Percentiles rank a stretch among this genome's conserved stretches.
Conservation (phyloP, 306 rosid species). For the Trifolium dubium region DNA sequence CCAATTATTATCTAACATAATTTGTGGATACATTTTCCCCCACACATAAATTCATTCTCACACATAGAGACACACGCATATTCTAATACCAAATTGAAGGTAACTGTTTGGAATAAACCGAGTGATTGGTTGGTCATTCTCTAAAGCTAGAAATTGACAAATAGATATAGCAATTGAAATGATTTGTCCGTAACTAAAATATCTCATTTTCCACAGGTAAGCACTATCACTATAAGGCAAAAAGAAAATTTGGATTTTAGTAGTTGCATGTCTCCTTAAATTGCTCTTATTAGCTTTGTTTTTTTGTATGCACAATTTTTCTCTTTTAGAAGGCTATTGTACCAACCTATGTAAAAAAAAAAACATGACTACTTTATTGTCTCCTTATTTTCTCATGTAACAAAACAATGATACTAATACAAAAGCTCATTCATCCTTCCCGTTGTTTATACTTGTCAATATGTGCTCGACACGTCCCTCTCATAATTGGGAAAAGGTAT, state of each 20-base stretch:
- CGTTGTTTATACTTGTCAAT: slow-evolving; percentile 51
- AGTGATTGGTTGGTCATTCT: slow-evolving; percentile 47
- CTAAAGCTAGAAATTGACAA: slow-evolving; percentile 55
- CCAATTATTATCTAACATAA: not conserved
- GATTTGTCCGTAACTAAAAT: slow-evolving; percentile 44
- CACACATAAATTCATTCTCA: not conserved
- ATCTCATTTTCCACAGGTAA: slow-evolving; percentile 48
- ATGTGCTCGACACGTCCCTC: slow-evolving; percentile 61
- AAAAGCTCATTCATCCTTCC: slow-evolving; percentile 36
- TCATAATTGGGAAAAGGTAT: slow-evolving; percentile 39
- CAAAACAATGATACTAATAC: slow-evolving; percentile 42
- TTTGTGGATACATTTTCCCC: not conserved
- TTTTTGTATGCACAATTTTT: slow-evolving; percentile 41
- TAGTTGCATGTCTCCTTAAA: slow-evolving; percentile 54
- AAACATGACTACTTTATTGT: slow-evolving; percentile 42
- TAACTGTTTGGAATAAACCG: slow-evolving; percentile 35
- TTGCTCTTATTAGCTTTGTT: slow-evolving; percentile 58
- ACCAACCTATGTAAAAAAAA: not conserved
- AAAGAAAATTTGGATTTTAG: slow-evolving; percentile 59
- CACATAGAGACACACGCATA: not conserved
- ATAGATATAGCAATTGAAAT: slow-evolving; percentile 45
- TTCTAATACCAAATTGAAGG: slow-evolving; percentile 23
- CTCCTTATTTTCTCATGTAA: slow-evolving; percentile 41
- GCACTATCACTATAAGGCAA: slow-evolving; percentile 43
- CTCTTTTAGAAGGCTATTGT: slow-evolving; percentile 39